These are phyloP conservation scores for Aspergillus sp. DNA, from an alignment of 2,329 filamentous ascomycete genomes.

Conservation along the genomic window DNA sequence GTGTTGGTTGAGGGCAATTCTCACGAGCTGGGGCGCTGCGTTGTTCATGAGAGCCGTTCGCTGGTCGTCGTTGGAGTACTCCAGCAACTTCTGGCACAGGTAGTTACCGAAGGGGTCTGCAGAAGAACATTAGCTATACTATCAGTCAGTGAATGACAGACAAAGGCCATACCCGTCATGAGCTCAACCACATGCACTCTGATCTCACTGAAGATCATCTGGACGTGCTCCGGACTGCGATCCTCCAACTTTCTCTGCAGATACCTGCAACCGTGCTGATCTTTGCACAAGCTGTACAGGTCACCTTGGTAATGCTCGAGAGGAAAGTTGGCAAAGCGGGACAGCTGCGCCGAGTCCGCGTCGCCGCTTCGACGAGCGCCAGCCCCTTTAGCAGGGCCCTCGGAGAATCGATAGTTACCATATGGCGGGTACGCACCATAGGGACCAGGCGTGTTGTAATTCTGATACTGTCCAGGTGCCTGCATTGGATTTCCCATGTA, in stretches of 20 bases:
- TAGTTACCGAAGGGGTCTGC: constrained; percentile 96
- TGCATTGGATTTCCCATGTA: constrained; percentile 45
- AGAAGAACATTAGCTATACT: constrained; percentile 13
- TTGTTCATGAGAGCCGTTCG: constrained; percentile 88
- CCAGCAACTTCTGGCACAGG: constrained; percentile 93
- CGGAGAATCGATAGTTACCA: constrained; percentile 51
- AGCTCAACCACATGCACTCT: constrained; percentile 89
- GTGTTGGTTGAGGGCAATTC: constrained; percentile 93
- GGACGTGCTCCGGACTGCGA: constrained; percentile 68
- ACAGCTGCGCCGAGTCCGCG: constrained; percentile 49
- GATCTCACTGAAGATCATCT: constrained; percentile 91
- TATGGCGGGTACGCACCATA: constrained; percentile 46
- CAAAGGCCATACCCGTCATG: constrained; percentile 60
- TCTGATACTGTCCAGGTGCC: constrained; percentile 24
- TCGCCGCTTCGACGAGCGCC: constrained; percentile 48
- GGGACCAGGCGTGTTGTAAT: constrained; percentile 47
- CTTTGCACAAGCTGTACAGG: constrained; percentile 87
- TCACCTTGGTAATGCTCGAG: constrained; percentile 72
- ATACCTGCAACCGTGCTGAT: constrained; percentile 95
- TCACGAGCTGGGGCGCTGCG: constrained; percentile 75
- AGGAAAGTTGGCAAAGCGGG: constrained; percentile 72
- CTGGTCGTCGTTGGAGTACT: constrained; percentile 91
- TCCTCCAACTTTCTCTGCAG: constrained; percentile 96
- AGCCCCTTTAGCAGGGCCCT: constrained; percentile 67
- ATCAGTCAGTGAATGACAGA: not conserved